phyloP scores from a whole-genome alignment of 176 grass and related monocot species.

The Juncus effusus region DNA sequence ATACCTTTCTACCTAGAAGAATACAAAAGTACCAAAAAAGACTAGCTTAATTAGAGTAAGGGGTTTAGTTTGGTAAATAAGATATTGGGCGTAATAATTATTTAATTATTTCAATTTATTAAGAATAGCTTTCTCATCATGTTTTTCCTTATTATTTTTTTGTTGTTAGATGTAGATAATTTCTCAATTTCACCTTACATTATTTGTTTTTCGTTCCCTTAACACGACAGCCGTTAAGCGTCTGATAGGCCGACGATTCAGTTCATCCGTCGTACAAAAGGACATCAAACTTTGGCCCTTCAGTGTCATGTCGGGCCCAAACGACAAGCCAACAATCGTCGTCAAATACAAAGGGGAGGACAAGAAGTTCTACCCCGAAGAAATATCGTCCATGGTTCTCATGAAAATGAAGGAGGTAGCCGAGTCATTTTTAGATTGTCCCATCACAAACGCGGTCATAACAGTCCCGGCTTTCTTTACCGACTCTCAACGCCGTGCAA shows the following conservation, averaged over 20 bases:
- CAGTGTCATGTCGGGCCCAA: conserved; percentile 58
- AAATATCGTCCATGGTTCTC: conserved; percentile 97
- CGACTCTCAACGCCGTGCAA: conserved; percentile 89
- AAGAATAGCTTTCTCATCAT: too few species aligned
- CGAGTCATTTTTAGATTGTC: conserved; percentile 46
- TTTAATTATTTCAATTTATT: too few species aligned
- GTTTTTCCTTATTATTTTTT: too few species aligned
- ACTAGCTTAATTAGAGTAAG: too few species aligned
- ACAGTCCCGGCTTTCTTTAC: conserved; percentile 89
- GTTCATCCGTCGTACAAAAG: conserved; percentile 57
- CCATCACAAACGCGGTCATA: conserved; percentile 71
- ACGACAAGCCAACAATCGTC: conserved; percentile 83
- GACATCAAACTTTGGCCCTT: conserved; percentile 96
- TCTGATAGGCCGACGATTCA: conserved; percentile 71
- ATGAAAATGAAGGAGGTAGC: conserved; percentile 81
- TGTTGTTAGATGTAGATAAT: too few species aligned
- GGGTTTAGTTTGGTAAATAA: too few species aligned
- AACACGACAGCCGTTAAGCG: conserved; percentile 56
- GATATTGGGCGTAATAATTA: too few species aligned
- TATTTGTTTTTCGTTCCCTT: too few species aligned
- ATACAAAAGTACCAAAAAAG: too few species aligned
- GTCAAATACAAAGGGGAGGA: conserved; percentile 79
- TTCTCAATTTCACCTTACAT: too few species aligned
- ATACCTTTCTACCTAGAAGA: too few species aligned
- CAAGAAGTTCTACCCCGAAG: conserved; percentile 73